These are phyloP conservation scores for Adansonia gregorii DNA, from an alignment of 441 rosid genomes.

Conservation along the genomic window DNA sequence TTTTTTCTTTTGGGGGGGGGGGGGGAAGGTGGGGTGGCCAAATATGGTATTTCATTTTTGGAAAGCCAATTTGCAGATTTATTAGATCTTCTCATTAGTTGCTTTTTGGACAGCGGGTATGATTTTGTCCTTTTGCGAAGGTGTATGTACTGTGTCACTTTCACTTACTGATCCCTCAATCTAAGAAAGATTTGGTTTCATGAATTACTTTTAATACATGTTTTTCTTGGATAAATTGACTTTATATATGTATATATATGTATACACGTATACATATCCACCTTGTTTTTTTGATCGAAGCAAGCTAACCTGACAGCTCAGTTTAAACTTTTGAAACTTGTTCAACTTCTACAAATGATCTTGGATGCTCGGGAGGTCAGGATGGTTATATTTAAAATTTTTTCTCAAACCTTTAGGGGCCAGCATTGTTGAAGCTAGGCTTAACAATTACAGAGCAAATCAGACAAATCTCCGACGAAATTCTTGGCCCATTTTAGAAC, in stretches of 20 bases:
- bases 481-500: neutral
- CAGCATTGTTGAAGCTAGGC: neutral
- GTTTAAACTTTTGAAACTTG: neutral
- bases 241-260: neutral
- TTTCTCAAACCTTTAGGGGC: too few relatives aligned
- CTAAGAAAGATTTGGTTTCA: slow-evolving; percentile 40
- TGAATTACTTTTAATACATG: neutral
- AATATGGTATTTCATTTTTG: neutral
- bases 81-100: slow-evolving; percentile 28
- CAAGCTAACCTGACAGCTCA: neutral
- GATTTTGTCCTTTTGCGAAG: slow-evolving; percentile 28
- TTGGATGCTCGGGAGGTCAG: neutral
- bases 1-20: neutral
- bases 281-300: neutral
- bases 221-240: neutral
- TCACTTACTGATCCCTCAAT: slow-evolving; percentile 37
- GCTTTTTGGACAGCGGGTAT: neutral
- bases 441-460: neutral
- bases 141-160: slow-evolving; percentile 39
- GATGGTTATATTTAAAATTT: neutral
- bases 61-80: neutral
- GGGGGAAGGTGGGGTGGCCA: too few relatives aligned
- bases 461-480: neutral
- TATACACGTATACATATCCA: too few relatives aligned
- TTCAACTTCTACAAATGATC: neutral